These are phyloP conservation scores for Strobilomyces confusus DNA, from an alignment of 768 basidiomycete genomes.

Conservation along the genomic window DNA sequence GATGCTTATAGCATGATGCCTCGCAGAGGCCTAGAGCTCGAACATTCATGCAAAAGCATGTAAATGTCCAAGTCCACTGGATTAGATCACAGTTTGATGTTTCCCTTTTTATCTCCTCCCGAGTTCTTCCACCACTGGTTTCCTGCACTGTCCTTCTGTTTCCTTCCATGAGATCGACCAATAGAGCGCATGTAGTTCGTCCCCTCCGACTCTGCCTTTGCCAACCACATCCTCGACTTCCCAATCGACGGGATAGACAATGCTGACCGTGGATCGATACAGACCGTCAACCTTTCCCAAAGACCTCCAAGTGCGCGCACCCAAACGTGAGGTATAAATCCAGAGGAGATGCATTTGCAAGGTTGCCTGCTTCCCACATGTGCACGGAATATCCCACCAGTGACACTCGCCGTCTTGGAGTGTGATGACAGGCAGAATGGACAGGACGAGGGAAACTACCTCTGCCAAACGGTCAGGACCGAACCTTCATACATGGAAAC, in stretches of 20 bases:
- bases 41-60: too few relatives aligned
- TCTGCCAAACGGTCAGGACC: conserved; percentile 29
- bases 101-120: too few relatives aligned
- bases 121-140: too few relatives aligned
- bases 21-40: too few relatives aligned
- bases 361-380: conserved; percentile 69
- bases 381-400: conserved; percentile 77
- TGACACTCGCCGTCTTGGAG: conserved; percentile 60
- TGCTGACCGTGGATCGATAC: conserved; percentile 56
- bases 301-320: too few relatives aligned
- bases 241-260: conserved; percentile 61
- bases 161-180: too few relatives aligned
- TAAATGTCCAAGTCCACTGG: too few relatives aligned
- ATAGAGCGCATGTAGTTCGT: conserved; percentile 11
- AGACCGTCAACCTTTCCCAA: conserved; percentile 74
- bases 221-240: conserved; percentile 44
- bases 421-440: conserved; percentile 70
- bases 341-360: neutral
- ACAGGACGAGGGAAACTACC: conserved; percentile 46
- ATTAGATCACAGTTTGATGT: too few relatives aligned
- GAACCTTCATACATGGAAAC: neutral
- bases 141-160: too few relatives aligned
- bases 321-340: too few relatives aligned
- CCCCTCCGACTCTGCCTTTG: conserved; percentile 34
- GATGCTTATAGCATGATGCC: too few relatives aligned